Percentiles rank a stretch among this genome's conserved stretches.
These are phyloP conservation scores for Dictyostelium discoideum DNA, from an alignment of 78 protist genomes.

Conservation along the genomic window DNA sequence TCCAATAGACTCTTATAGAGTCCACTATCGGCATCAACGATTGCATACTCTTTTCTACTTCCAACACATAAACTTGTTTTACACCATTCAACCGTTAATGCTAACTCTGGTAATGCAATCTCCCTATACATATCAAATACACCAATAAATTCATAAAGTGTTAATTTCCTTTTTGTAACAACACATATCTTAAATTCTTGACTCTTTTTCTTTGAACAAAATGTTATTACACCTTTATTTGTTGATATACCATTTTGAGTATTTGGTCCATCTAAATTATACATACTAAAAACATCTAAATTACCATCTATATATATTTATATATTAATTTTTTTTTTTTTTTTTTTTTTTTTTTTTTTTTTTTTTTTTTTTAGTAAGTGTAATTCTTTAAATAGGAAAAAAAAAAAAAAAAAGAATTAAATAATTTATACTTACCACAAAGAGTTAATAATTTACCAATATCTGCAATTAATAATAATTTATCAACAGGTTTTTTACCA, in stretches of 20 bases:
- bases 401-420: background rate
- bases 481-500: conserved; percentile 72
- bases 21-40: conserved; percentile 49
- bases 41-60: conserved; percentile 60
- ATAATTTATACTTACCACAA: conserved; percentile 43
- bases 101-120: conserved; percentile 32
- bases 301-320: conserved; percentile 57
- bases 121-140: conserved; percentile 69
- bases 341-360: background rate
- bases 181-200: conserved; percentile 66
- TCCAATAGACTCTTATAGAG: conserved; percentile 10
- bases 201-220: conserved; percentile 59
- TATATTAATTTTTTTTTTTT: background rate
- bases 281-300: conserved; percentile 63
- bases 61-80: conserved; percentile 45
- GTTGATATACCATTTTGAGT: background rate
- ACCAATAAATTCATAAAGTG: conserved; percentile 67
- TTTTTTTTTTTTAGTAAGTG: background rate
- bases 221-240: conserved; percentile 49
- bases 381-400: too few relatives aligned
- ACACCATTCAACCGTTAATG: conserved; percentile 61
- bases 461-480: conserved; percentile 50
- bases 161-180: background rate
- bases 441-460: conserved; percentile 72
- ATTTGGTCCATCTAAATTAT: conserved; percentile 59